Base-by-base conservation (phyloP, 148 eudicot species). In the Rhododendron molle region DNA sequence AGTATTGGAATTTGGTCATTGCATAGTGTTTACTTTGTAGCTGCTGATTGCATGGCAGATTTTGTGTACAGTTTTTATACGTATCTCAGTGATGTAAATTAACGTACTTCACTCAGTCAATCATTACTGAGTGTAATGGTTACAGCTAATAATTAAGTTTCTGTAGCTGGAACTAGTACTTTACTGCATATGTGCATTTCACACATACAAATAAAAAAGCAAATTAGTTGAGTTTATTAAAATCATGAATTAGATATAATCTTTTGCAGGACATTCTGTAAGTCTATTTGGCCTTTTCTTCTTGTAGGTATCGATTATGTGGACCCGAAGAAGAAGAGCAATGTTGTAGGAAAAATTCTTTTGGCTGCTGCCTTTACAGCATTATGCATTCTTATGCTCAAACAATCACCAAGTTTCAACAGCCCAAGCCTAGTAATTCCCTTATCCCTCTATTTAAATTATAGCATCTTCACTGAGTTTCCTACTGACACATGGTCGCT, bases 251-350 rank as follows among this genome's bases (percentile, higher is more conserved):
- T 26, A 3, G 73, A 7, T 67, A 3, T 26, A 26, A 67, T 67
- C 72, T 11, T 67, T 26, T n/a, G 54, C 60, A 18, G 16, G 67
- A 16, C 6, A 14, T 14, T 26, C 47, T 80, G 76, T 36, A 28
- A 18, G 2, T 50, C 38, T 65, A 49, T 84, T 60, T 47, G 15
- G 73, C 43, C 76, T 26, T 52, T 62, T 62, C 12, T 81, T 44
- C 28, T 87, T 89, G 83, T 85, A 94, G 98, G 98, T 89, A 92
- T 94, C 90, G 98, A 93, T 78, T 90, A 81, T 69, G 85, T 84
- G 46, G 98, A 94, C 83, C 92, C 94, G 6, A 94, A 92, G 90
- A 91, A 90, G 87, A 93, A 94, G 89, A 89, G 87, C 80, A 88
- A 85, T 82, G 83, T 85, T 34, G 80, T 89, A 21, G 92, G 95